phyloP scores from a whole-genome alignment of 768 basidiomycete species.

The Rhodotorula graminis region DNA sequence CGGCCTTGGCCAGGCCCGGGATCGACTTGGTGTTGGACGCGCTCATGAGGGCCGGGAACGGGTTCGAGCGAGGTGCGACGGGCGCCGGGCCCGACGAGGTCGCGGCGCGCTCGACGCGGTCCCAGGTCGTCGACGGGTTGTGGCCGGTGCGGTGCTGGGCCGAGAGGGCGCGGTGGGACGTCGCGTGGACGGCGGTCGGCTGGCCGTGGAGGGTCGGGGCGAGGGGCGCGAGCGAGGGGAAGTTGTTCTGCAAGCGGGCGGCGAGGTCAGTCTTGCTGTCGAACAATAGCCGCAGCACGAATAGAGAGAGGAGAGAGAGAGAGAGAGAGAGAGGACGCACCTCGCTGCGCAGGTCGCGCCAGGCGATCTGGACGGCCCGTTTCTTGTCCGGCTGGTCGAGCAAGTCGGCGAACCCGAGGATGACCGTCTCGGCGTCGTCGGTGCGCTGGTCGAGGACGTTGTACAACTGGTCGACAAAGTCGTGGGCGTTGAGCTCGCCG shows the following conservation, averaged over 20 bases:
- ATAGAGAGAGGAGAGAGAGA: background rate
- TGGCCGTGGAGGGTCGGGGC: slow-evolving; percentile 26
- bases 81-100: slow-evolving; percentile 15
- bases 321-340: slow-evolving; percentile 43
- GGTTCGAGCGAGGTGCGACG: slow-evolving; percentile 19
- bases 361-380: slow-evolving; percentile 63
- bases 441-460: slow-evolving; percentile 63
- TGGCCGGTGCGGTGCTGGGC: slow-evolving; percentile 21
- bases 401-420: slow-evolving; percentile 69
- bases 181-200: slow-evolving; percentile 13
- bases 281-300: too few relatives aligned
- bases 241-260: slow-evolving; percentile 18
- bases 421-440: slow-evolving; percentile 61
- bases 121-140: slow-evolving; percentile 26
- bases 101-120: slow-evolving; percentile 32
- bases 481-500: slow-evolving; percentile 72
- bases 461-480: slow-evolving; percentile 84
- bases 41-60: slow-evolving; percentile 33
- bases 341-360: slow-evolving; percentile 81
- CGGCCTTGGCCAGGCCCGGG: slow-evolving; percentile 21
- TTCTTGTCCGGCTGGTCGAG: slow-evolving; percentile 82
- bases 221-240: slow-evolving; percentile 35
- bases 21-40: slow-evolving; percentile 23
- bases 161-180: slow-evolving; percentile 14
- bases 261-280: background rate